Evolutionary conservation across 495 filamentous ascomycete species (phyloP).

Genomic region (Collariella sp.): DNA sequence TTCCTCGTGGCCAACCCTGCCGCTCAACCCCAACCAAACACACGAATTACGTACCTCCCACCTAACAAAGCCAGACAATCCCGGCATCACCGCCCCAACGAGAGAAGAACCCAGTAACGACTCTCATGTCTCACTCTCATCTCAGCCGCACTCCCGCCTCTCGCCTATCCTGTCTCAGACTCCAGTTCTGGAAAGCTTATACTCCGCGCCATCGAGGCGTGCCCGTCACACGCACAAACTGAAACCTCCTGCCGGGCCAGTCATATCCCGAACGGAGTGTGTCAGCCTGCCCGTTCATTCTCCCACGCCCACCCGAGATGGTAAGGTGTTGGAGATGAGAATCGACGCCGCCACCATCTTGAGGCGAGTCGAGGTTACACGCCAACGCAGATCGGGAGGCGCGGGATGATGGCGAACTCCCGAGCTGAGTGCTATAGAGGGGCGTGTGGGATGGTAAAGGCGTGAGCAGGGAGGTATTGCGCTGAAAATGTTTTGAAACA

Average conservation of each 20-base stretch:
- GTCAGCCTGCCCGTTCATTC: slow-evolving; percentile 10
- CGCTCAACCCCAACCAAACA: not conserved
- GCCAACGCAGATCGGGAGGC: slow-evolving; percentile 6
- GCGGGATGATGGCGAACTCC: not conserved
- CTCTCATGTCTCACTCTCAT: not conserved
- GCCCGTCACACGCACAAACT: not conserved
- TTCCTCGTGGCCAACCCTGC: not conserved
- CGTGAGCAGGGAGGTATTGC: not conserved
- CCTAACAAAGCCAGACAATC: not conserved
- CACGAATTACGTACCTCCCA: not conserved
- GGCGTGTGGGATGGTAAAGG: not conserved
- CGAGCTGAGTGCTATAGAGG: not conserved
- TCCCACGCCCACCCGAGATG: not conserved
- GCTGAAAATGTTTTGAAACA: slow-evolving; percentile 19
- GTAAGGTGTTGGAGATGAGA: slow-evolving; percentile 2
- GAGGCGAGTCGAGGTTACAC: slow-evolving; percentile 6
- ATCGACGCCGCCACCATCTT: not conserved
- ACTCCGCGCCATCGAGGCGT: slow-evolving; percentile 3
- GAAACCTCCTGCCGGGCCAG: slow-evolving; percentile 8
- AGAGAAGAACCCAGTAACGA: not conserved
- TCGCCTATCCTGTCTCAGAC: not conserved
- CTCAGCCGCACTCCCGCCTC: slow-evolving; percentile 10
- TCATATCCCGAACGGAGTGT: not conserved
- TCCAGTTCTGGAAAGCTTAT: slow-evolving; percentile 17
- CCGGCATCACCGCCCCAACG: slow-evolving; percentile 7